Evolutionary conservation across 352 stramenopile species (phyloP).

Genomic region (Phytophthora hibernalis): DNA sequence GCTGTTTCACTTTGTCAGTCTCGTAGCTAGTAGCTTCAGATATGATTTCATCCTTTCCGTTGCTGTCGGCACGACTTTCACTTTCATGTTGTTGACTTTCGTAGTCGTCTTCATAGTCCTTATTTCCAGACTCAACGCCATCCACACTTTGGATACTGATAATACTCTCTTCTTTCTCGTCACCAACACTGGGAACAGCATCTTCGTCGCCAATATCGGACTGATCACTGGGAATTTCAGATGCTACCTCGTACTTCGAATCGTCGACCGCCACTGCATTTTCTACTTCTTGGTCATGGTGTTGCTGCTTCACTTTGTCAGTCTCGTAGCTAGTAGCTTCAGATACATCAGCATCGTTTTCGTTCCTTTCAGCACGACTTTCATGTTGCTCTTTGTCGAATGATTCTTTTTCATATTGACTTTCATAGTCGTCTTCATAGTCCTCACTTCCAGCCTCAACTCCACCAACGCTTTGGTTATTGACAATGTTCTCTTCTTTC

Average conservation of each 20-base stretch:
- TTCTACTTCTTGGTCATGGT: neutral
- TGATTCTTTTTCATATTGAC: slow-evolving; percentile 51
- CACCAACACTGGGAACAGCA: slow-evolving; percentile 4
- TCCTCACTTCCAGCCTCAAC: too few species aligned
- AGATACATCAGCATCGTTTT: neutral
- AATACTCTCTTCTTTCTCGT: slow-evolving; percentile 20
- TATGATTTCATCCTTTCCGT: neutral
- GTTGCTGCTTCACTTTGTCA: slow-evolving; percentile 16
- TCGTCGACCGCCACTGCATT: slow-evolving; percentile 10
- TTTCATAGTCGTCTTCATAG: too few species aligned
- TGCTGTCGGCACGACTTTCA: slow-evolving; percentile 5
- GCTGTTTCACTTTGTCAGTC: slow-evolving; percentile 7
- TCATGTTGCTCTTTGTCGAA: slow-evolving; percentile 38
- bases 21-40: slow-evolving; percentile 25
- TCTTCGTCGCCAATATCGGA: slow-evolving; percentile 5
- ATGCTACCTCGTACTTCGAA: slow-evolving; percentile 17
- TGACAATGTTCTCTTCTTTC: too few species aligned
- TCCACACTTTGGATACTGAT: slow-evolving; percentile 4
- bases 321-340: slow-evolving; percentile 20
- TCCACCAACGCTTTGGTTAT: too few species aligned
- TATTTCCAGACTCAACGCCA: neutral
- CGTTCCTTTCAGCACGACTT: slow-evolving; percentile 2
- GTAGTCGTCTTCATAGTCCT: slow-evolving; percentile 28
- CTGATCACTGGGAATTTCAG: slow-evolving; percentile 16
- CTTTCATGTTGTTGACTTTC: slow-evolving; percentile 36